phyloP scores from a whole-genome alignment of 306 rosid species.

The Lotus japonicus region DNA sequence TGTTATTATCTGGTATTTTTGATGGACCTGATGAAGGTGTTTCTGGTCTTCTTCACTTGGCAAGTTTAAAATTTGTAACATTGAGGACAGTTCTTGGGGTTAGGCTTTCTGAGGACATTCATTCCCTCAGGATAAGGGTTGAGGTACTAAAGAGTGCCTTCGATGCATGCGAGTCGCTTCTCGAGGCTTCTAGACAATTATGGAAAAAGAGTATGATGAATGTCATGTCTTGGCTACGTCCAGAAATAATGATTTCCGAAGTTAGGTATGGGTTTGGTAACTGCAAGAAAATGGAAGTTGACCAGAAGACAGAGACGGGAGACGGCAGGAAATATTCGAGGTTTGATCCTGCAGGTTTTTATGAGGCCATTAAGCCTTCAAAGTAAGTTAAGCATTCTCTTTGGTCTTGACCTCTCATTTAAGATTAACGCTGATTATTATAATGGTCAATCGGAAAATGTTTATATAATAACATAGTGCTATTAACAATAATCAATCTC shows the following conservation, averaged over 20 bases:
- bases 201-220: conserved; percentile 95
- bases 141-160: conserved; percentile 61
- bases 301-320: conserved; percentile 30
- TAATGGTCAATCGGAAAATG: background rate
- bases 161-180: conserved; percentile 70
- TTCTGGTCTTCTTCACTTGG: conserved; percentile 76
- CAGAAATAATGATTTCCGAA: conserved; percentile 73
- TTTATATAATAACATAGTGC: conserved; percentile 1
- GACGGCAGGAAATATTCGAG: conserved; percentile 39
- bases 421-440: background rate
- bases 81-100: conserved; percentile 55
- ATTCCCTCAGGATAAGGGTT: conserved; percentile 66
- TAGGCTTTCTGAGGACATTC: conserved; percentile 34
- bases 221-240: conserved; percentile 83
- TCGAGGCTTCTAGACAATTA: conserved; percentile 59
- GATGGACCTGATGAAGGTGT: conserved; percentile 88
- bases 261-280: conserved; percentile 51
- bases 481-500: background rate
- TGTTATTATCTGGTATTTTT: conserved; percentile 67
- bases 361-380: conserved; percentile 90
- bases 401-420: conserved; percentile 7
- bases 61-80: conserved; percentile 64
- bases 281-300: conserved; percentile 44
- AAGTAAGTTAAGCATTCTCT: conserved; percentile 56
- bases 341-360: conserved; percentile 71